These are phyloP conservation scores for Hydrangea macrophylla DNA, from an alignment of 148 eudicot species.

Conservation along the genomic window DNA sequence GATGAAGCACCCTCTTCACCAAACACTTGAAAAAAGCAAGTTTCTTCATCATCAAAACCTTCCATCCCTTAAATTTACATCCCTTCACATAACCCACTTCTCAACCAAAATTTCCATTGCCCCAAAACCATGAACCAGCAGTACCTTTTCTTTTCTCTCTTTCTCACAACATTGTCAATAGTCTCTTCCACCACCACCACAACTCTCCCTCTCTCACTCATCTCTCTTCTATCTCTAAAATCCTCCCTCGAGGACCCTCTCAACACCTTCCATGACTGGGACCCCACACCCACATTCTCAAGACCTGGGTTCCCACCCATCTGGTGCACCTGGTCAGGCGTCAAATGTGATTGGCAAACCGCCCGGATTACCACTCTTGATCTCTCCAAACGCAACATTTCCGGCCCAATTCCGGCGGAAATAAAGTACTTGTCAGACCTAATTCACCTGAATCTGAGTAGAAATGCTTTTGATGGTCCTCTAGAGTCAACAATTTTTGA, in stretches of 20 bases:
- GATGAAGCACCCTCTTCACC: slow-evolving; percentile 59
- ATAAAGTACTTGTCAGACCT: slow-evolving; percentile 43
- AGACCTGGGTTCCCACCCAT: slow-evolving; percentile 26
- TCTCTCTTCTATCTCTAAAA: slow-evolving; percentile 62
- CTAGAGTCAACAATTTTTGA: slow-evolving; percentile 47
- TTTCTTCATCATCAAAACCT: slow-evolving; percentile 29
- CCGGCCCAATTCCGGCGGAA: slow-evolving; percentile 53
- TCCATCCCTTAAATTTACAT: slow-evolving; percentile 52
- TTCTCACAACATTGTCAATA: slow-evolving; percentile 3
- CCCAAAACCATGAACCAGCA: slow-evolving; percentile 38
- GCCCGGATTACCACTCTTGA: slow-evolving; percentile 46
- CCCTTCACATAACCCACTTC: slow-evolving; percentile 23
- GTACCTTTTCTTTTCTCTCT: slow-evolving; percentile 14
- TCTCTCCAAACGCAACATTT: slow-evolving; percentile 61
- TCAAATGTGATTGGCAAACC: slow-evolving; percentile 43
- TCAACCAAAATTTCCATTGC: not conserved
- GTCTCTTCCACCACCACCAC: slow-evolving; percentile 14
- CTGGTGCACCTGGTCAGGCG: slow-evolving; percentile 84
- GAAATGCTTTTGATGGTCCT: slow-evolving; percentile 51
- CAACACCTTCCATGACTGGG: slow-evolving; percentile 59
- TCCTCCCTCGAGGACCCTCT: slow-evolving; percentile 67
- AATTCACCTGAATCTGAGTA: slow-evolving; percentile 56
- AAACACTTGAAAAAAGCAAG: slow-evolving; percentile 67
- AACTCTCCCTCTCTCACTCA: slow-evolving; percentile 35
- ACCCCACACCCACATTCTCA: slow-evolving; percentile 27